phyloP scores from a whole-genome alignment of 179 eudicot genomes.

The Vitellaria paradoxa region DNA sequence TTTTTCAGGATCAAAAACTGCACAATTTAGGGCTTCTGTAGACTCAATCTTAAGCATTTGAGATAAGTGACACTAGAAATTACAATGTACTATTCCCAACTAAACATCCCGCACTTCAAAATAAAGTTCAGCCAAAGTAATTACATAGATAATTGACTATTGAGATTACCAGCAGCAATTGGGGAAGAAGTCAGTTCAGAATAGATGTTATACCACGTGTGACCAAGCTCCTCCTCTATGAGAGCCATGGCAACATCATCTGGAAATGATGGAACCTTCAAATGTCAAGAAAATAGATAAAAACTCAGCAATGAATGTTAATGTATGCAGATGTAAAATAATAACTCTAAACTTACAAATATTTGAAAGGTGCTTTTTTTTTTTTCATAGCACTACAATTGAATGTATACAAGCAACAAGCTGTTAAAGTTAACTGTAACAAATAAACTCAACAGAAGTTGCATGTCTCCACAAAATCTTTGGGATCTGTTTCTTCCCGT shows the following conservation, averaged over 20 bases:
- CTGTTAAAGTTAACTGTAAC: background rate
- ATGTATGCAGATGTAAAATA: background rate
- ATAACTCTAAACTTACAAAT: background rate
- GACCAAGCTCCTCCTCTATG: constrained; percentile 92
- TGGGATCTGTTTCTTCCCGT: background rate
- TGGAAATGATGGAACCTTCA: constrained; percentile 96
- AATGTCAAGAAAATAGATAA: constrained; percentile 18
- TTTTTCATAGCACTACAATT: background rate
- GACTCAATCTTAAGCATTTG: background rate
- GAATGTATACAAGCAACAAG: background rate
- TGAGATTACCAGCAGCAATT: constrained; percentile 89
- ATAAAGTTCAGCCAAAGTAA: constrained; percentile 7
- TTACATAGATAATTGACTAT: background rate
- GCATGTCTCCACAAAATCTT: background rate
- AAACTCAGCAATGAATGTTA: constrained; percentile 4
- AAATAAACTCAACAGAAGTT: background rate
- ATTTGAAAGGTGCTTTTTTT: background rate
- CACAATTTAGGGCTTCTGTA: background rate
- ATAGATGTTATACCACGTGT: constrained; percentile 85
- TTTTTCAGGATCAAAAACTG: background rate
- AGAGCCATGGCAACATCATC: constrained; percentile 98
- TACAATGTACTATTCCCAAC: background rate
- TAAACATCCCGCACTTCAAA: constrained; percentile 6
- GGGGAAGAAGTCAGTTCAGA: constrained; percentile 95
- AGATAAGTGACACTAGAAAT: background rate